Base-by-base conservation (phyloP, 345 rosid species). In the Eucalyptus rudis region DNA sequence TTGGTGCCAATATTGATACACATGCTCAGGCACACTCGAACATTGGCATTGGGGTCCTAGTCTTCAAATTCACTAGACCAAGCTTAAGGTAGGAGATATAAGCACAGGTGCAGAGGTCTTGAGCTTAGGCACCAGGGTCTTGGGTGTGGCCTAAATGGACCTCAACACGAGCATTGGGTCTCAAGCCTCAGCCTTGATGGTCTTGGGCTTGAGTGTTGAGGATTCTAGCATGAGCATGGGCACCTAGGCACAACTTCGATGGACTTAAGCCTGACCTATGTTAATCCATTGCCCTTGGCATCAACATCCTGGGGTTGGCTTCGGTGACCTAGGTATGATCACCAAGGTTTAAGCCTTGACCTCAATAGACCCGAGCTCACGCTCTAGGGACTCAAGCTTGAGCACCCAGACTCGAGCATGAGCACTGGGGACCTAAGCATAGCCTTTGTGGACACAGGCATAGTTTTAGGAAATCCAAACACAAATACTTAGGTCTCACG, bases 171-270 rank as follows among this genome's bases (percentile, higher is more conserved):
- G 62, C 29, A 56, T 56, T 24, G 13, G 62, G 12, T 56, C 62
- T 22, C 13, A 0, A 56, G 27, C 62, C 27, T 56, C 2, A 1
- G 6, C 13, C 27, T 56, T 5, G 0, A 24, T 56, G 62, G 27
- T 22, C 27, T 8, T 22, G 12, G 12, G 62, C 62, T 56, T 0
- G 3, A 19, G 58, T 19, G 58, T 0, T 1, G 0, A 3, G 13
- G 62, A 56, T 56, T 56, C 13, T 0, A 24, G 13, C 29, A 56
- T 10, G 29, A 17, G 62, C 62, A 56, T 56, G 5, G 62, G 29
- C 27, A 22, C 62, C 0, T 56, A 1, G 3, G 62, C 62, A 56
- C 13, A 24, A 56, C 6, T 56, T 56, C 13, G 1, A 56, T 9
- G 5, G 29, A 24, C 13, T 1, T 1, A 24, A 4, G 62, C 29